A percentile compares a stretch with the other conserved stretches of the same genome.
Conservation (phyloP, 352 stramenopile species). For the Globisporangium paroecandrum region DNA sequence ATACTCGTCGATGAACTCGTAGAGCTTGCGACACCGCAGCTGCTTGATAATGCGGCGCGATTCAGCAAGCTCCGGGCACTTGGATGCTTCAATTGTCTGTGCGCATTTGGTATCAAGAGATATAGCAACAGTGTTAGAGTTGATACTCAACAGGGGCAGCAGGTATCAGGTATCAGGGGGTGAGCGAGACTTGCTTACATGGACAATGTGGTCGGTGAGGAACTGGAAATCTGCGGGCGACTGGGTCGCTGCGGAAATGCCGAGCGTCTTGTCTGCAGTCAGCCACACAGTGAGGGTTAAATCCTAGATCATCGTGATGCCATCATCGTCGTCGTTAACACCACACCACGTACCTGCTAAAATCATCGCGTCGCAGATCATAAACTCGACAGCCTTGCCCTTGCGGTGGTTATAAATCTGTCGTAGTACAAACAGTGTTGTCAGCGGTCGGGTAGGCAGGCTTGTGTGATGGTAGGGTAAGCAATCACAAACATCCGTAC, state of each 20-base stretch:
- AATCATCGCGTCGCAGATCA: constrained; percentile 88
- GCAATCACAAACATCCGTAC: background rate
- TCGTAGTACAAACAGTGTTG: background rate
- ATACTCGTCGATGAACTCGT: constrained; percentile 86
- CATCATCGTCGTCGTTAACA: too few relatives aligned
- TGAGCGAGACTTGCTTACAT: constrained; percentile 29
- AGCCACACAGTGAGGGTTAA: constrained; percentile 3
- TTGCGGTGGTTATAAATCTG: constrained; percentile 90
- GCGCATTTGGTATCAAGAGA: background rate
- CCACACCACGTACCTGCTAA: constrained; percentile 30
- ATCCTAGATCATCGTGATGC: background rate
- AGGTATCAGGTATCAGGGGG: background rate
- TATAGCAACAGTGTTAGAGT: background rate
- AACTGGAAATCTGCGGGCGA: constrained; percentile 70
- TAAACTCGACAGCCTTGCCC: constrained; percentile 86
- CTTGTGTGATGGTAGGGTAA: background rate
- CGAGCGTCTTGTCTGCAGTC: constrained; percentile 54
- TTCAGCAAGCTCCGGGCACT: constrained; percentile 38
- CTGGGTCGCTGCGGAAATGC: constrained; percentile 62
- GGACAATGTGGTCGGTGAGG: constrained; percentile 70
- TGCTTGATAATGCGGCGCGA: constrained; percentile 70
- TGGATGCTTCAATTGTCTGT: constrained; percentile 74
- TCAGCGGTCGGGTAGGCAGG: background rate
- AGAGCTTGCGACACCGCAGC: constrained; percentile 70
- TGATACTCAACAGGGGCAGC: background rate